These are phyloP conservation scores for Hemileccinum impolitum DNA, from an alignment of 768 basidiomycete species.

Conservation along the genomic window DNA sequence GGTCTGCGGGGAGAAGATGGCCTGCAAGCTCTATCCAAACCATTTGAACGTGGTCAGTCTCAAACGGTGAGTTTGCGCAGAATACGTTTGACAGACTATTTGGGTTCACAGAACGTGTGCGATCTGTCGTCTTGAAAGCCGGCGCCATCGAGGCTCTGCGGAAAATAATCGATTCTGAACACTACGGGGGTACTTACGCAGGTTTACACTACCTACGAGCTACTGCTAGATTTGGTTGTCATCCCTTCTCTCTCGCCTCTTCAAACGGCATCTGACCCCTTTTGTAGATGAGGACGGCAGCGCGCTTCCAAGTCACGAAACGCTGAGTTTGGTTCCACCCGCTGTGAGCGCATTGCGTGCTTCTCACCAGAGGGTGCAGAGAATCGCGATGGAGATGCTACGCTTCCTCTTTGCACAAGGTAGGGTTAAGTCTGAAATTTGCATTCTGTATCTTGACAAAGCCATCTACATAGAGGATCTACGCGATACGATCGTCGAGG, in stretches of 20 bases:
- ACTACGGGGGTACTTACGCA: slow-evolving; percentile 10
- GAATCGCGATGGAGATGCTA: slow-evolving; percentile 13
- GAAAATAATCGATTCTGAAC: slow-evolving; percentile 13
- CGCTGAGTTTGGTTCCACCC: slow-evolving; percentile 3
- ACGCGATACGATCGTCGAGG: slow-evolving; percentile 6
- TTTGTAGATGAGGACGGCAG: slow-evolving; percentile 6
- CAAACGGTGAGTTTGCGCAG: too few species aligned
- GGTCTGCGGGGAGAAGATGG: slow-evolving; percentile 26
- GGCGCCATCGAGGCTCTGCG: slow-evolving; percentile 12
- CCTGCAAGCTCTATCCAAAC: slow-evolving; percentile 13
- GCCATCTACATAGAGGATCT: slow-evolving; percentile 7
- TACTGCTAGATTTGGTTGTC: slow-evolving; percentile 17
- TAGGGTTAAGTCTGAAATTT: not conserved
- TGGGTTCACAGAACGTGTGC: slow-evolving; percentile 12
- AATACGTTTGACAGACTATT: not conserved
- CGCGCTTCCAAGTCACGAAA: slow-evolving; percentile 2
- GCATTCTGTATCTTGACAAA: not conserved
- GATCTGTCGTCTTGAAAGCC: slow-evolving; percentile 12
- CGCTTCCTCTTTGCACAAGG: slow-evolving; percentile 13
- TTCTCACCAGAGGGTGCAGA: slow-evolving; percentile 16
- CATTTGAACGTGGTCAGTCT: slow-evolving; percentile 23
- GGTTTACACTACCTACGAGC: slow-evolving; percentile 24
- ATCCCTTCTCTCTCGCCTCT: not conserved
- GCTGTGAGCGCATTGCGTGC: slow-evolving; percentile 15
- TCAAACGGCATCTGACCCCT: not conserved